Evolutionary conservation across 2,329 filamentous ascomycete species (phyloP).

Genomic region (Neopestalotiopsis sp.): DNA sequence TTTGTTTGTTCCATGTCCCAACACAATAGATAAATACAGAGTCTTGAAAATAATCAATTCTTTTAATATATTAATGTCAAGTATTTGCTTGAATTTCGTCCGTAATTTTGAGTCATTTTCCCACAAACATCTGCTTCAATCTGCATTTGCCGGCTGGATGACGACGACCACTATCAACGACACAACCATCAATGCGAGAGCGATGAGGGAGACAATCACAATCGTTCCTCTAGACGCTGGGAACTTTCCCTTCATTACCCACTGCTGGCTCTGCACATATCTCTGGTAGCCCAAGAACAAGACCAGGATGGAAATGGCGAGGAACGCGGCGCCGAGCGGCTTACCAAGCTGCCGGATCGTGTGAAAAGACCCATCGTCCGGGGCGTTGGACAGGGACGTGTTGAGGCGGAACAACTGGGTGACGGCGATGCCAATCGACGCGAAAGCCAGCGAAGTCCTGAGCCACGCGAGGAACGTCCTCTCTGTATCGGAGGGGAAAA

Average conservation of each 20-base stretch:
- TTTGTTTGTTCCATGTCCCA: background rate
- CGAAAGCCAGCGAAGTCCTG: conserved; percentile 80
- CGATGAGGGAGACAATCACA: conserved; percentile 69
- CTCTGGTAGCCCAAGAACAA: conserved; percentile 78
- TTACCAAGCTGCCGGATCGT: conserved; percentile 70
- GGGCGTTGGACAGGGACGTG: conserved; percentile 57
- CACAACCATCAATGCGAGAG: conserved; percentile 65
- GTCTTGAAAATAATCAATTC: background rate
- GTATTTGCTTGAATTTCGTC: background rate
- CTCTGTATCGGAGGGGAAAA: conserved; percentile 52
- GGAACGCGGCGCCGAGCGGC: conserved; percentile 76
- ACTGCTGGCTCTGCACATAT: conserved; percentile 79
- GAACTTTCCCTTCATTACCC: conserved; percentile 81
- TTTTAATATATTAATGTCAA: background rate
- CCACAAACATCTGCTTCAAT: background rate
- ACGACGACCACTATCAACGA: conserved; percentile 65
- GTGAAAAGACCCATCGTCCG: conserved; percentile 40
- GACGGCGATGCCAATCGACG: conserved; percentile 81
- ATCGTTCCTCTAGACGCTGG: conserved; percentile 79
- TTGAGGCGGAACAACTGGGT: conserved; percentile 87
- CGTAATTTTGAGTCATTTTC: background rate
- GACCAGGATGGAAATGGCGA: conserved; percentile 76
- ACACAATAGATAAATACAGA: background rate
- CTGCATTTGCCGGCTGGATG: conserved; percentile 44
- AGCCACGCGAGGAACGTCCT: conserved; percentile 87